These are phyloP conservation scores for Cenchrus purpureus DNA, from an alignment of 176 grass and related monocot species.

Conservation along the genomic window DNA sequence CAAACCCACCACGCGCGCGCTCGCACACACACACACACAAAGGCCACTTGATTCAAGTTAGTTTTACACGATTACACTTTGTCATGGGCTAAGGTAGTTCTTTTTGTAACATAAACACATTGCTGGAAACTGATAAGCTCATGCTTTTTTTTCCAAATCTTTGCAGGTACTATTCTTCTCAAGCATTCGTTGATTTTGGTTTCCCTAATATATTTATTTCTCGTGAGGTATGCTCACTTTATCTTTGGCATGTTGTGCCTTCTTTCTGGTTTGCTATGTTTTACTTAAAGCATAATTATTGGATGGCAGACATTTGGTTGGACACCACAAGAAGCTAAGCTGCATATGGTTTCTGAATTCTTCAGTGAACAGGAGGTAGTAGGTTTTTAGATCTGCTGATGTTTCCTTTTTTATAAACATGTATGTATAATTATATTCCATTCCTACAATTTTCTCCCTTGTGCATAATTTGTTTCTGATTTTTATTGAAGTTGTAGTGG, in stretches of 20 bases:
- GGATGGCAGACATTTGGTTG: slow-evolving; percentile 85
- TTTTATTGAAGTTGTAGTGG: slow-evolving; percentile 99
- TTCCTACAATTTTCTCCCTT: slow-evolving; percentile 25
- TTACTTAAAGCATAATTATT: slow-evolving; percentile 22
- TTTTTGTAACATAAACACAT: slow-evolving; percentile 2
- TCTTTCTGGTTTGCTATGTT: neutral
- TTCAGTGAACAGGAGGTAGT: slow-evolving; percentile 93
- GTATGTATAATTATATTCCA: slow-evolving; percentile 3
- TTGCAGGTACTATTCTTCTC: slow-evolving; percentile 94
- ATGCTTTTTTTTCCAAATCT: slow-evolving; percentile 9
- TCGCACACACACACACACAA: too few relatives aligned
- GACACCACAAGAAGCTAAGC: slow-evolving; percentile 81
- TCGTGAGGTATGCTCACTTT: slow-evolving; percentile 77
- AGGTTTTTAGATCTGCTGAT: slow-evolving; percentile 41
- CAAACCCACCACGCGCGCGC: too few relatives aligned
- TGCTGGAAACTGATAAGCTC: slow-evolving; percentile 4
- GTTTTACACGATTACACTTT: neutral
- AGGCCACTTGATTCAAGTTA: neutral
- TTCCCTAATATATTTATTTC: slow-evolving; percentile 97
- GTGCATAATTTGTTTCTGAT: slow-evolving; percentile 61
- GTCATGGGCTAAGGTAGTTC: neutral
- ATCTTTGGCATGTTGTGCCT: neutral
- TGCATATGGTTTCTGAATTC: slow-evolving; percentile 95
- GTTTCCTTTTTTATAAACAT: slow-evolving; percentile 28
- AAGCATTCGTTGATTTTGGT: slow-evolving; percentile 91